Percentiles rank a stretch among this genome's conserved stretches.
Conservation (phyloP, 495 filamentous ascomycete genomes). For the Friedmanniomyces simplex region DNA sequence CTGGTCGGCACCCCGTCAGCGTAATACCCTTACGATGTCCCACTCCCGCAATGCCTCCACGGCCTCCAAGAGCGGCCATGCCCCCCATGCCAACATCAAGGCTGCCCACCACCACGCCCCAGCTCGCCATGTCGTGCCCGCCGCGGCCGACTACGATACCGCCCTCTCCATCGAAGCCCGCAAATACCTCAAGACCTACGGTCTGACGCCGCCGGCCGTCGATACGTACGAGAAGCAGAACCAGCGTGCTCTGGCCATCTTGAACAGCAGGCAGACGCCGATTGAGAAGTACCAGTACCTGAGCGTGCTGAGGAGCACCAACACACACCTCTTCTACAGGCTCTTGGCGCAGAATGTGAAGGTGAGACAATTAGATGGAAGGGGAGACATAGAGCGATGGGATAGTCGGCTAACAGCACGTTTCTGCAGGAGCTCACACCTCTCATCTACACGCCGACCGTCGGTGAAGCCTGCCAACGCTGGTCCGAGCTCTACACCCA, state of each 20-base stretch:
- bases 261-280: conserved; percentile 62
- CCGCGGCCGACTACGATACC: conserved; percentile 43
- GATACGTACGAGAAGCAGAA: conserved; percentile 61
- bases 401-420: neutral
- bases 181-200: conserved; percentile 60
- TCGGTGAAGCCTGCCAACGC: conserved; percentile 89
- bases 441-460: conserved; percentile 92
- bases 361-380: conserved; percentile 31
- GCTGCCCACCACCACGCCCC: conserved; percentile 11
- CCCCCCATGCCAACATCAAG: conserved; percentile 27
- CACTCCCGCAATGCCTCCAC: conserved; percentile 5
- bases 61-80: neutral
- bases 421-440: conserved; percentile 65
- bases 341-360: conserved; percentile 80
- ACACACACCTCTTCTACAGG: conserved; percentile 90
- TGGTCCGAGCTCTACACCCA: conserved; percentile 95
- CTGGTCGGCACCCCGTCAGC: conserved; percentile 4
- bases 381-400: neutral
- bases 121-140: conserved; percentile 4
- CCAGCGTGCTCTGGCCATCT: conserved; percentile 60
- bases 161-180: conserved; percentile 53
- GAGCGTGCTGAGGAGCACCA: conserved; percentile 74
- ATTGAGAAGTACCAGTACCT: conserved; percentile 96
- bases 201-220: conserved; percentile 57
- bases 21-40: neutral